Conservation (phyloP, 208 protist genomes). For the Trypanosoma cruzi region DNA sequence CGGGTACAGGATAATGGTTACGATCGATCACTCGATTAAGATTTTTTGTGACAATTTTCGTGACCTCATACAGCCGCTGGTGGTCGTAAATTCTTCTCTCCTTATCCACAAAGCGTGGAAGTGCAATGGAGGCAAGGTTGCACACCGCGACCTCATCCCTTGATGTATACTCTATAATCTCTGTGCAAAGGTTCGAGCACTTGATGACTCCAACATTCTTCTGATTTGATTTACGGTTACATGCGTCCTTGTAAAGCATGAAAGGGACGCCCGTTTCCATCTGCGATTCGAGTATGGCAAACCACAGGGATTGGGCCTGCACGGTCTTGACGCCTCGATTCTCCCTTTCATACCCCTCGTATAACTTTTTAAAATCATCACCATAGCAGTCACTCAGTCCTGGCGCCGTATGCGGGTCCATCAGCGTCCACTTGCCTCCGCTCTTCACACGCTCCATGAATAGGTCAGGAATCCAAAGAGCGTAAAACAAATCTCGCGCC, state of each 20-base stretch:
- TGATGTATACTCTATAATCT: constrained; percentile 99
- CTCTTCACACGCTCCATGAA: constrained; percentile 99
- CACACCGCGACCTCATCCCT: constrained; percentile 98
- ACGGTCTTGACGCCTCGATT: constrained; percentile 87
- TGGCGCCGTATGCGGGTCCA: constrained; percentile 97
- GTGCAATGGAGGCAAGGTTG: constrained; percentile 99
- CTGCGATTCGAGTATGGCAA: constrained; percentile 98
- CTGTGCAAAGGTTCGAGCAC: constrained; percentile 99
- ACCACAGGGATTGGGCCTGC: constrained; percentile 98
- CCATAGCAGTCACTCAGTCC: constrained; percentile 97
- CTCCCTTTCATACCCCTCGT: constrained; percentile 94
- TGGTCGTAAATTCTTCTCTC: constrained; percentile 87
- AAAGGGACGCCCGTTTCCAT: constrained; percentile 99
- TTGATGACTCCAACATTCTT: constrained; percentile 99
- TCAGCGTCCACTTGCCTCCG: constrained; percentile 96
- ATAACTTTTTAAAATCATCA: constrained; percentile 96
- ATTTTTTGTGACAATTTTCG: constrained; percentile 95
- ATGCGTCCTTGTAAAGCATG: constrained; percentile 99
- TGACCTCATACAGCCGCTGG: constrained; percentile 90
- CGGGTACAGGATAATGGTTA: constrained; percentile 98
- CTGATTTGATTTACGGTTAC: constrained; percentile 99
- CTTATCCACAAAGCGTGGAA: constrained; percentile 96
- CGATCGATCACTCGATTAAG: constrained; percentile 99
- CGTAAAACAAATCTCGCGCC: constrained; percentile 99
- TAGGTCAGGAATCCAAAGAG: constrained; percentile 98